phyloP scores from a whole-genome alignment of 441 rosid species.

The Gossypium laxum region DNA sequence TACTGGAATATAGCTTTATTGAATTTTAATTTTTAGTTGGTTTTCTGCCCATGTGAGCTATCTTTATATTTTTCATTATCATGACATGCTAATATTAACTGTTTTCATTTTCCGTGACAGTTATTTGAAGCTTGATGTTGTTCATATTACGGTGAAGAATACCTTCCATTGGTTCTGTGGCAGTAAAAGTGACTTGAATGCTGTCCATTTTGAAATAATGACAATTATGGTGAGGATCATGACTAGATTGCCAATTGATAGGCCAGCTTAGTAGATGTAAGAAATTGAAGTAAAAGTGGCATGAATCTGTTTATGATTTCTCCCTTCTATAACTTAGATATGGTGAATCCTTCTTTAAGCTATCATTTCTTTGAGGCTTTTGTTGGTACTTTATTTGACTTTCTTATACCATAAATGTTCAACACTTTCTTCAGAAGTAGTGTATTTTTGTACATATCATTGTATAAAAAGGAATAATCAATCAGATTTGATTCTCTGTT shows the following conservation, averaged over 20 bases:
- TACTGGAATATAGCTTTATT: slow-evolving; percentile 17
- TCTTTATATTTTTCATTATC: slow-evolving; percentile 8
- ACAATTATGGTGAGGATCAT: slow-evolving; percentile 62
- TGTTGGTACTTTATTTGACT: not conserved
- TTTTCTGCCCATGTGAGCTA: not conserved
- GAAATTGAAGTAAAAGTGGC: slow-evolving; percentile 1
- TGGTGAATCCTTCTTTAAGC: not conserved
- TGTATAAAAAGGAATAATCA: not conserved
- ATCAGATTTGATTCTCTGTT: not conserved
- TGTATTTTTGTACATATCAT: not conserved
- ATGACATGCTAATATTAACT: not conserved
- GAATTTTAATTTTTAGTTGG: slow-evolving; percentile 2
- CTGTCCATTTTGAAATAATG: slow-evolving; percentile 77
- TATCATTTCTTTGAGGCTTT: not conserved
- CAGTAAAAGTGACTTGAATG: slow-evolving; percentile 61
- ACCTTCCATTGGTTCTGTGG: slow-evolving; percentile 83
- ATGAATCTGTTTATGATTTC: not conserved
- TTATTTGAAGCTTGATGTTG: slow-evolving; percentile 93
- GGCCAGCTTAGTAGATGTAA: slow-evolving; percentile 11
- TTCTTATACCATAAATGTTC: not conserved
- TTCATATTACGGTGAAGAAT: slow-evolving; percentile 78
- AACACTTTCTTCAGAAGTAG: not conserved
- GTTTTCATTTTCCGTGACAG: slow-evolving; percentile 35
- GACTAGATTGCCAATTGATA: slow-evolving; percentile 10
- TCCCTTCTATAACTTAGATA: not conserved